Evolutionary conservation across 768 basidiomycete genomes (phyloP), one percentile per base, ranked within the genome.

Genomic region (Podaxis carcinomalis): DNA sequence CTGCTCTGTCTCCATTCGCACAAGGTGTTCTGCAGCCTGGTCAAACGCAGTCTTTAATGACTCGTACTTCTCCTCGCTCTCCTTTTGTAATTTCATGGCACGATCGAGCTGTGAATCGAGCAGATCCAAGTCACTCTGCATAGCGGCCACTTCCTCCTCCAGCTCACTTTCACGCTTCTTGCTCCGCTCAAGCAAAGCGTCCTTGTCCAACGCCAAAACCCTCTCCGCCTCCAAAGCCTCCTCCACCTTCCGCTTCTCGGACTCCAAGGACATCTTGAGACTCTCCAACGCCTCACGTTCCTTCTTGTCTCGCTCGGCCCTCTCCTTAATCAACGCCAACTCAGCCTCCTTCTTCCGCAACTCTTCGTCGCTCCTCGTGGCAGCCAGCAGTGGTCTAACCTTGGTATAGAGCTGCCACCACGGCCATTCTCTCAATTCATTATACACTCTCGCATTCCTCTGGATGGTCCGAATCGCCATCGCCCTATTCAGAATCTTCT

Each of bases 381-480:
- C 95, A 21, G 93, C 93, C 32, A 99, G 82, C 13, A 98, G 73
- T 0, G 97, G 97, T 36, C 95, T 90, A 19, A 99, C 88, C 79
- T 96, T 96, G 2, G 94, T 94, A 70, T 95, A 99, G 7, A 98
- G 80, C 64, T 95, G 91, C 97, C 97, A 99, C 97, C 97, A 98
- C 1, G 96, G 95, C 97, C 97, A 98, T 56, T 96, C 93, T 50
- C 86, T 82, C 28, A 99, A 79, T 58, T 93, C 89, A 5, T 89
- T 87, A 69, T 98, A 98, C 21, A 97, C 81, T 21, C 94, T 80
- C 1, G 96, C 96, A 70, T 99, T 99, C 49, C 88, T 83, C 70
- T 98, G 97, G 63, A 98, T 95, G 1, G 92, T 95, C 50, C 92
- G 84, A 44, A 95, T 87, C 4, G 97, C 95, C 42, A 88, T 79